Base-by-base conservation (phyloP, 306 rosid genomes). In the Comarum palustre region DNA sequence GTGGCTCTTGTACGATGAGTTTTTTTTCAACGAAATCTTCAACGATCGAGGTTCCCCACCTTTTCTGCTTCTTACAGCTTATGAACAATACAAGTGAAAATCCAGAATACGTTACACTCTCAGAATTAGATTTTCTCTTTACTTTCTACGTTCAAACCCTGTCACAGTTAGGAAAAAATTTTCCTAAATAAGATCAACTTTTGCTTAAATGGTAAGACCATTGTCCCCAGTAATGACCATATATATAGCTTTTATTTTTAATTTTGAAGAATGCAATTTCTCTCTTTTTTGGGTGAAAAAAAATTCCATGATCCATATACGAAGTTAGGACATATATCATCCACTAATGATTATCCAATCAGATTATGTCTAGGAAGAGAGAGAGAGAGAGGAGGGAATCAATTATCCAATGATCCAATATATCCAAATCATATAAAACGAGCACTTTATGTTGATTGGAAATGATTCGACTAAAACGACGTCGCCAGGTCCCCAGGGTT, bases 401-500 rank as follows among this genome's bases (percentile, higher is more conserved):
- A 34, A 4, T 32, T 25, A 57, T 58, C 48, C 77, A 81, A 25
- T 25, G 41, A 38, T 38, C 41, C 8, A 38, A 38, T 38, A 39
- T 39, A 3, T 31, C 34, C n/a, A 9, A 58, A 82, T 77, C 85
- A 82, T 73, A 77, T 34, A 7, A 38, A 32, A 54, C 62, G 50
- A 52, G 69, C 36, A 58, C 57, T 69, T 69, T 71, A 50, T 20
- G 43, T 51, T 27, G 79, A 75, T 69, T 69, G 73, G 75, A 72
- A 64, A 69, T 63, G 75, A 74, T 73, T 63, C 71, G 22, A 20
- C 36, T 25, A 54, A 55, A 38, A 52, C 12, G 39, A 71, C 54
- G 32, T 47, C 3, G 7, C 22, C 71, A 77, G 82, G 84, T 77
- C 84, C 74, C 80, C 69, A n/a, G 36, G n/a, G 13, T 5, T 13